Percentiles rank a stretch among this genome's conserved stretches.
phyloP scores from a whole-genome alignment of 2,329 filamentous ascomycete genomes.

The Arthroderma uncinatum region DNA sequence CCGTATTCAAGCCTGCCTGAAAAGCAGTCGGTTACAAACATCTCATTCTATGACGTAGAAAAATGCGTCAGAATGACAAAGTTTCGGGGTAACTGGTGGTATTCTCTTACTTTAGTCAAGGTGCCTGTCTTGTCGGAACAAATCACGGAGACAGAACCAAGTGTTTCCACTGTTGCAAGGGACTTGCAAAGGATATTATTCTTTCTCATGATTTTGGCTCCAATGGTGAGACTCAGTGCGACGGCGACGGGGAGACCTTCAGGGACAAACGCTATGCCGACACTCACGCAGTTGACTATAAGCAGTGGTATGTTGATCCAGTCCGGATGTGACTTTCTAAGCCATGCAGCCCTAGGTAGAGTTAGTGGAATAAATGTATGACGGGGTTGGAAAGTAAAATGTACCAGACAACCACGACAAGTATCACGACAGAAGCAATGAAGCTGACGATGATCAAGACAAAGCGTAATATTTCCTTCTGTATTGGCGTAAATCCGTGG shows the following conservation, averaged over 20 bases:
- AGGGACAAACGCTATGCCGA: slow-evolving; percentile 65
- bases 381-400: not conserved
- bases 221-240: slow-evolving; percentile 61
- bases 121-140: slow-evolving; percentile 66
- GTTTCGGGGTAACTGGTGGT: not conserved
- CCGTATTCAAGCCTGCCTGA: slow-evolving; percentile 45
- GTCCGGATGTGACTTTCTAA: slow-evolving; percentile 53
- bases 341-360: slow-evolving; percentile 51
- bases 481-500: slow-evolving; percentile 55
- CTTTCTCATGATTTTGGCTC: slow-evolving; percentile 63
- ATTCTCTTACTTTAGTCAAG: slow-evolving; percentile 26
- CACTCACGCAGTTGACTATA: slow-evolving; percentile 61
- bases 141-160: slow-evolving; percentile 61
- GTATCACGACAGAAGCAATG: slow-evolving; percentile 52
- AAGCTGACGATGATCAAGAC: slow-evolving; percentile 57
- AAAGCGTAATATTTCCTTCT: slow-evolving; percentile 63
- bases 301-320: slow-evolving; percentile 63
- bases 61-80: not conserved
- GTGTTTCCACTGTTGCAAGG: slow-evolving; percentile 64
- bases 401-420: slow-evolving; percentile 50
- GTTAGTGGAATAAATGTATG: slow-evolving; percentile 3
- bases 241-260: slow-evolving; percentile 62
- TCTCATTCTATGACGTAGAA: slow-evolving; percentile 45
- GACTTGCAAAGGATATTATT: slow-evolving; percentile 72
- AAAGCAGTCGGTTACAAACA: slow-evolving; percentile 60